Conservation (phyloP, 441 rosid species). For the Populus hybrid region DNA sequence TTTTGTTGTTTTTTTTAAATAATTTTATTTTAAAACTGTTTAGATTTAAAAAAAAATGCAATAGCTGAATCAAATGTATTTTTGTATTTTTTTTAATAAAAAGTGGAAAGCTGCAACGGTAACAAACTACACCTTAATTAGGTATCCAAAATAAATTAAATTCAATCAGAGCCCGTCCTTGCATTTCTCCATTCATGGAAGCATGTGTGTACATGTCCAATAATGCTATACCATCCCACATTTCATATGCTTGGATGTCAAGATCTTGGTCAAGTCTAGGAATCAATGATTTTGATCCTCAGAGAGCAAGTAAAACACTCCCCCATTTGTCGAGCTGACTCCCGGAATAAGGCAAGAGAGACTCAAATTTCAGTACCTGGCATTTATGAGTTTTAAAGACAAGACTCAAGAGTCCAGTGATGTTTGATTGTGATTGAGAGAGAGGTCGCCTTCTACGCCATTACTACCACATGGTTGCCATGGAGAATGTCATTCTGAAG, state of each 20-base stretch:
- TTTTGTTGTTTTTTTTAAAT: too few species aligned
- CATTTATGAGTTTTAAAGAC: neutral
- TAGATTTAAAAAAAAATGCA: too few species aligned
- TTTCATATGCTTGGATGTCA: conserved; percentile 1
- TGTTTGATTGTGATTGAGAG: neutral
- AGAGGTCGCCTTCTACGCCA: neutral
- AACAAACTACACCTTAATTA: too few species aligned
- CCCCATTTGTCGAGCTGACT: neutral
- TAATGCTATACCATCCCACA: neutral
- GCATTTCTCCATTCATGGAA: neutral
- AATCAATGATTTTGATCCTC: neutral
- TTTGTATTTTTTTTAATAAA: too few species aligned
- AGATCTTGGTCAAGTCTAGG: conserved; percentile 9
- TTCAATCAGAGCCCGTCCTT: neutral
- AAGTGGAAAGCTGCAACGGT: too few species aligned
- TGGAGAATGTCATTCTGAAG: neutral
- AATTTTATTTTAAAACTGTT: too few species aligned
- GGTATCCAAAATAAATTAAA: too few species aligned
- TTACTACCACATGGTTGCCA: conserved; percentile 1
- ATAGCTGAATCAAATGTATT: too few species aligned
- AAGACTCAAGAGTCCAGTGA: neutral
- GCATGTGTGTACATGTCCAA: neutral
- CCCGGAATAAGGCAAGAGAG: neutral
- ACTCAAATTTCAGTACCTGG: neutral
- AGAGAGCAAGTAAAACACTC: neutral